Percentiles rank a stretch among this genome's conserved stretches.
These are phyloP conservation scores for Cucurbita maxima DNA, from an alignment of 306 rosid species.

Conservation along the genomic window DNA sequence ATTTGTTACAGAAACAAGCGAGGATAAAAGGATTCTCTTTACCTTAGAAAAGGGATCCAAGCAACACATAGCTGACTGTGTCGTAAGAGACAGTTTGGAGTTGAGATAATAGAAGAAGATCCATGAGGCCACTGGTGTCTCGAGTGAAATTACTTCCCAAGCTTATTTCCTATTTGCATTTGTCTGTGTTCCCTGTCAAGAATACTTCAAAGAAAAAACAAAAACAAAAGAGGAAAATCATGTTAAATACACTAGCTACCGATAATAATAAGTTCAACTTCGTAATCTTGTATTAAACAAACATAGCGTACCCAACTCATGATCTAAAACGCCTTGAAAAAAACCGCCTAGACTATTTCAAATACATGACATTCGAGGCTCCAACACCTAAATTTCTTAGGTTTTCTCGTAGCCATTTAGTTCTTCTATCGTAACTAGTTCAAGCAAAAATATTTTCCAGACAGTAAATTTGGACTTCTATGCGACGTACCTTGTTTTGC, in stretches of 20 bases:
- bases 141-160: not conserved
- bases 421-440: not conserved
- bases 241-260: not conserved
- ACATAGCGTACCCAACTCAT: not conserved
- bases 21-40: not conserved
- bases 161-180: not conserved
- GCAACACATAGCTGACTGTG: not conserved
- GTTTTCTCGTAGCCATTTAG: not conserved
- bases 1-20: not conserved
- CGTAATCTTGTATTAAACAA: not conserved
- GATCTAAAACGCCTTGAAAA: not conserved
- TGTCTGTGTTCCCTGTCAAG: not conserved
- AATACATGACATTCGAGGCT: not conserved
- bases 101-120: not conserved
- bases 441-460: not conserved
- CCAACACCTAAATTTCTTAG: not conserved
- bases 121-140: not conserved
- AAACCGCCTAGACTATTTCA: not conserved
- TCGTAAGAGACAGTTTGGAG: not conserved
- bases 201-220: not conserved
- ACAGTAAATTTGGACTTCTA: not conserved
- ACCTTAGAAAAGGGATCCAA: not conserved
- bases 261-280: not conserved
- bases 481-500: not conserved
- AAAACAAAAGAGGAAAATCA: not conserved